A percentile compares a stretch with the other conserved stretches of the same genome.
Evolutionary conservation across 2,329 filamentous ascomycete species (phyloP).

Genomic region (Diatrype stigma): DNA sequence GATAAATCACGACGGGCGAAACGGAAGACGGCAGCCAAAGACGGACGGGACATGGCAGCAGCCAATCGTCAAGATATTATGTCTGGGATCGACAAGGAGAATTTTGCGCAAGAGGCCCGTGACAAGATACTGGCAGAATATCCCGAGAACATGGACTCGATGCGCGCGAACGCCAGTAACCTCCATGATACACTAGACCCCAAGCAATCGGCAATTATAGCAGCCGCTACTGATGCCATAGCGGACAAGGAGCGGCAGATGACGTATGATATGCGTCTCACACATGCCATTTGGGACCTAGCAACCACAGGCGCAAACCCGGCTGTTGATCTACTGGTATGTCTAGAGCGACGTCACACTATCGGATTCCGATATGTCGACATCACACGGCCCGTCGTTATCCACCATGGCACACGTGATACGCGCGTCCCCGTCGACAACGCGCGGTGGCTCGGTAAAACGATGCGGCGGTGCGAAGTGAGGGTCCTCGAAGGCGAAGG

Average conservation of each 20-base stretch:
- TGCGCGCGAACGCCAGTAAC: conserved; percentile 29
- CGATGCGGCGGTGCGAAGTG: conserved; percentile 91
- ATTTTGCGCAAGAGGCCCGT: conserved; percentile 28
- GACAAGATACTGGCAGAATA: conserved; percentile 23
- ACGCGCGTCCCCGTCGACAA: conserved; percentile 92
- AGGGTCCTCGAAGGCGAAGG: conserved; percentile 86
- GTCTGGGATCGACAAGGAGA: conserved; percentile 47
- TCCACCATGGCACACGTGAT: conserved; percentile 89
- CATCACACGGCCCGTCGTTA: conserved; percentile 84
- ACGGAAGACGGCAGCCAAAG: conserved; percentile 46
- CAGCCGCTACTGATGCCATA: conserved; percentile 55
- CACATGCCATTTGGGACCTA: conserved; percentile 89
- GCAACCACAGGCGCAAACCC: conserved; percentile 90
- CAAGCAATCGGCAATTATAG: conserved; percentile 33
- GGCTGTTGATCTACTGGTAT: conserved; percentile 87
- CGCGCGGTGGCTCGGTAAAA: conserved; percentile 88
- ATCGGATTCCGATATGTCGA: conserved; percentile 98
- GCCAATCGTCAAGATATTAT: conserved; percentile 30
- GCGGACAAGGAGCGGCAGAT: conserved; percentile 68
- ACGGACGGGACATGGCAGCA: conserved; percentile 31
- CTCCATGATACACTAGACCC: conserved; percentile 6
- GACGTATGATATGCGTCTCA: conserved; percentile 79
- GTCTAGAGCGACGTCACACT: conserved; percentile 81
- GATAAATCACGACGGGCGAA: conserved; percentile 54
- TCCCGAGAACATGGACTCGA: conserved; percentile 47